Evolutionary conservation across 805 yeast species (phyloP).

Genomic region (Lachancea dasiensis): DNA sequence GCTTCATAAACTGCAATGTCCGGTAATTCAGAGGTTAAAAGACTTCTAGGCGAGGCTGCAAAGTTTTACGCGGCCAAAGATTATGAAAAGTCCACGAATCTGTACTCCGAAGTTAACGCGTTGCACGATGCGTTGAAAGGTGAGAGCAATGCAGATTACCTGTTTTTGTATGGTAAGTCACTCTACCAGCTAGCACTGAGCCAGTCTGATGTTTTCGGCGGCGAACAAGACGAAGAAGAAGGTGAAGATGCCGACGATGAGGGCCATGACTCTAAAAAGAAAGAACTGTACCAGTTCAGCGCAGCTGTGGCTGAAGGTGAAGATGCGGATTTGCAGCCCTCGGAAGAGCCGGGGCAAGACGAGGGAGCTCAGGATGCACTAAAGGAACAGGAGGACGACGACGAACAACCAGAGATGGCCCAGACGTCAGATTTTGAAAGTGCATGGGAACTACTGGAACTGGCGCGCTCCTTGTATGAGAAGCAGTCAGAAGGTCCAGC

Average conservation of each 20-base stretch:
- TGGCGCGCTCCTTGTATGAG: slow-evolving; percentile 59
- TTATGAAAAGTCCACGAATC: slow-evolving; percentile 61
- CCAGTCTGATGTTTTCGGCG: slow-evolving; percentile 73
- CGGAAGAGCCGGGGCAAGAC: slow-evolving; percentile 13
- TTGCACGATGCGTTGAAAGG: slow-evolving; percentile 42
- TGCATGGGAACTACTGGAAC: slow-evolving; percentile 83
- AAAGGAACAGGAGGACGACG: slow-evolving; percentile 9
- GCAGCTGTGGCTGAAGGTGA: slow-evolving; percentile 20
- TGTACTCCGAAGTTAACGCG: slow-evolving; percentile 71
- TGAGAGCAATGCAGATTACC: slow-evolving; percentile 67
- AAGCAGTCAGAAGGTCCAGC: slow-evolving; percentile 31
- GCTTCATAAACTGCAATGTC: neutral
- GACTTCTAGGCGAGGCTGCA: slow-evolving; percentile 55
- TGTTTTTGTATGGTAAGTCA: slow-evolving; percentile 73
- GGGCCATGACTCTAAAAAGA: slow-evolving; percentile 22
- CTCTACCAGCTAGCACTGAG: slow-evolving; percentile 71
- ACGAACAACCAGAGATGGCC: slow-evolving; percentile 5
- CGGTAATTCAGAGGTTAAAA: slow-evolving; percentile 37
- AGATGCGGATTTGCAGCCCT: slow-evolving; percentile 14
- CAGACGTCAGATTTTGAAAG: slow-evolving; percentile 49
- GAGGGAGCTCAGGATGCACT: slow-evolving; percentile 27
- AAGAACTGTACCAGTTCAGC: slow-evolving; percentile 9
- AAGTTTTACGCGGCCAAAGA: slow-evolving; percentile 57
- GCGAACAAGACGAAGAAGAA: slow-evolving; percentile 29
- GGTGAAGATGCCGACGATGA: slow-evolving; percentile 25